A percentile compares a stretch with the other conserved stretches of the same genome.
These are phyloP conservation scores for Dissophora ornata DNA, from an alignment of 192 early-diverging fungal genomes.

Conservation along the genomic window DNA sequence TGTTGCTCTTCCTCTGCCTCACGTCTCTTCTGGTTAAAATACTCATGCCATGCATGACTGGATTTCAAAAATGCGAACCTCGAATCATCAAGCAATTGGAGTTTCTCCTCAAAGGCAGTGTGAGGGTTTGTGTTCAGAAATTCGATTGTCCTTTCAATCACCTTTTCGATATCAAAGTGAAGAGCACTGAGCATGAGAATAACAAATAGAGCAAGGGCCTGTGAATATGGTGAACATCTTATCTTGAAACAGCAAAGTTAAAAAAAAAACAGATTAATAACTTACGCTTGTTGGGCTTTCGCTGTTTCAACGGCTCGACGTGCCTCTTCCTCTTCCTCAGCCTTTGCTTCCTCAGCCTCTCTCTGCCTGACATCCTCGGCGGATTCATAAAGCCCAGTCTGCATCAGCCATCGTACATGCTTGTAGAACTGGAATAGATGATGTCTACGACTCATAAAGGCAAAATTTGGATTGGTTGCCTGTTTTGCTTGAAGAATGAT, in stretches of 20 bases:
- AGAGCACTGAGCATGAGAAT: background rate
- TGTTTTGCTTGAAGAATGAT: conserved; percentile 80
- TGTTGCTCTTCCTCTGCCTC: background rate
- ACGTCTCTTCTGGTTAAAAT: conserved; percentile 5
- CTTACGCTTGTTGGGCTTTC: conserved; percentile 5
- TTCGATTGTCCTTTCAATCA: conserved; percentile 37
- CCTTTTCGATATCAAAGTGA: conserved; percentile 32
- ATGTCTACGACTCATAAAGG: conserved; percentile 70
- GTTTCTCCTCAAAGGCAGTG: conserved; percentile 13
- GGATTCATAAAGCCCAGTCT: conserved; percentile 69
- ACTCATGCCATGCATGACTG: conserved; percentile 26
- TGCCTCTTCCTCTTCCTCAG: conserved; percentile 27
- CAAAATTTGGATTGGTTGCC: conserved; percentile 76
- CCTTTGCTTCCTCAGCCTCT: conserved; percentile 37
- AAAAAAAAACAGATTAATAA: too few relatives aligned
- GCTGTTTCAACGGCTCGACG: background rate
- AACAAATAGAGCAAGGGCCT: background rate
- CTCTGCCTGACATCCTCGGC: conserved; percentile 40
- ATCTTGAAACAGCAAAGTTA: too few relatives aligned
- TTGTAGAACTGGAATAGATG: conserved; percentile 77
- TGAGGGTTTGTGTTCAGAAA: conserved; percentile 3
- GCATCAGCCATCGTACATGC: conserved; percentile 72
- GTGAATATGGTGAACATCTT: too few relatives aligned
- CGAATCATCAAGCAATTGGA: conserved; percentile 5
- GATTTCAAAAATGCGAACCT: conserved; percentile 29